A percentile compares a stretch with the other conserved stretches of the same genome.
These are phyloP conservation scores for Saccharata proteae DNA, from an alignment of 2,329 filamentous ascomycete species.

Conservation along the genomic window DNA sequence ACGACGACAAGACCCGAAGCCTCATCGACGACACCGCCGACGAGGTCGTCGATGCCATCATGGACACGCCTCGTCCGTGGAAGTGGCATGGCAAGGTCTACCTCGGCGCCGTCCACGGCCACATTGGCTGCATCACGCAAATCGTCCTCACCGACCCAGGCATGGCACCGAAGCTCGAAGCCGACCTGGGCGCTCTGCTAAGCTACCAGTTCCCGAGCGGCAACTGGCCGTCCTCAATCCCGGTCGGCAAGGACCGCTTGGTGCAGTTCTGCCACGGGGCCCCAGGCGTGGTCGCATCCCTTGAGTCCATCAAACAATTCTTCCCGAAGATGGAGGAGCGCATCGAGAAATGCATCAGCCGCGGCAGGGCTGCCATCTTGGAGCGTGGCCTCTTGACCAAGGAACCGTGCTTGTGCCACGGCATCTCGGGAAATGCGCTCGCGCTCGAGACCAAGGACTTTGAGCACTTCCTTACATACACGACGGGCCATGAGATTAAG, in stretches of 20 bases:
- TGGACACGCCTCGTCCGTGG: slow-evolving; percentile 46
- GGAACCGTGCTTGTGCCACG: slow-evolving; percentile 54
- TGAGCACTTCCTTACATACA: slow-evolving; percentile 48
- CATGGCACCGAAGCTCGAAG: slow-evolving; percentile 42
- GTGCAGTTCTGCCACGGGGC: slow-evolving; percentile 59
- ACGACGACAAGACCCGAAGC: slow-evolving; percentile 38
- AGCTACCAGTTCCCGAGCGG: slow-evolving; percentile 48
- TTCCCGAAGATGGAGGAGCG: slow-evolving; percentile 43
- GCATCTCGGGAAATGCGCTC: slow-evolving; percentile 52
- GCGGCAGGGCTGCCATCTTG: slow-evolving; percentile 42
- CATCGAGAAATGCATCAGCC: slow-evolving; percentile 42
- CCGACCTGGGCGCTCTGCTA: slow-evolving; percentile 43
- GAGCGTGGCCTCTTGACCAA: slow-evolving; percentile 49
- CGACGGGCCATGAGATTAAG: slow-evolving; percentile 44
- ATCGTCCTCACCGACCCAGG: slow-evolving; percentile 47
- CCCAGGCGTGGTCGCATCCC: slow-evolving; percentile 48
- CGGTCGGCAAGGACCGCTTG: slow-evolving; percentile 35
- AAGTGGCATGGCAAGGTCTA: slow-evolving; percentile 52
- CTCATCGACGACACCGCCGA: slow-evolving; percentile 41
- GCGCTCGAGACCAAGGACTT: slow-evolving; percentile 37
- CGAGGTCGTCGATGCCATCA: slow-evolving; percentile 47
- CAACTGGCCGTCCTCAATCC: slow-evolving; percentile 50
- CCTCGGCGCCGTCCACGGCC: slow-evolving; percentile 55
- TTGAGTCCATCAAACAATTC: slow-evolving; percentile 42
- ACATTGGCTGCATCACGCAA: slow-evolving; percentile 60